Conservation (phyloP, 257 asterid genomes). For the Lycium barbarum region DNA sequence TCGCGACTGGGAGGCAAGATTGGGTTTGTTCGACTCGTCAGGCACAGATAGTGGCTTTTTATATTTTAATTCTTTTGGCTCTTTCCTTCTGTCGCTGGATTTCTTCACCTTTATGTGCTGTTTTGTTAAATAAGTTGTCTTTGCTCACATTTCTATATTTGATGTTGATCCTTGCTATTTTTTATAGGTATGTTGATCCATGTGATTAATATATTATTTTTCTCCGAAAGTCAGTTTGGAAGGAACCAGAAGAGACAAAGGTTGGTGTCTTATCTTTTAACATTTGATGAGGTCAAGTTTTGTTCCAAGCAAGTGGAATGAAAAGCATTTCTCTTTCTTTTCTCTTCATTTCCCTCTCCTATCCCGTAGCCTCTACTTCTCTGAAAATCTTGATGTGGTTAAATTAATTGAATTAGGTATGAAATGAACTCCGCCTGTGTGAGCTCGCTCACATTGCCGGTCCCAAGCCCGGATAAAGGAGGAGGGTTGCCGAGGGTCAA, state of each 20-base stretch:
- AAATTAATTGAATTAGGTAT: too few species aligned
- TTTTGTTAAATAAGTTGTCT: not conserved
- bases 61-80: not conserved
- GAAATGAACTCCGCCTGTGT: too few species aligned
- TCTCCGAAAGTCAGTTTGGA: conserved; percentile 82
- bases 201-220: conserved; percentile 16
- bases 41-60: too few species aligned
- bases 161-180: not conserved
- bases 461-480: too few species aligned
- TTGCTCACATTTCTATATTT: not conserved
- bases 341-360: not conserved
- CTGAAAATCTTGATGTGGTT: too few species aligned
- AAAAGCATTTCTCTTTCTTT: not conserved
- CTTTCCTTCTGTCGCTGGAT: not conserved
- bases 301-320: not conserved
- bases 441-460: too few species aligned
- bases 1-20: not conserved
- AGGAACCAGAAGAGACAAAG: conserved; percentile 75
- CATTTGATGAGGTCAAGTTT: not conserved
- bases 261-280: conserved; percentile 47
- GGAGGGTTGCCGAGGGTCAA: too few species aligned
- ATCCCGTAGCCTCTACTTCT: too few species aligned
- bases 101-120: not conserved
- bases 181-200: not conserved
- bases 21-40: not conserved